These are phyloP conservation scores for Pulveroboletus sp. DNA, from an alignment of 768 basidiomycete genomes.

Conservation along the genomic window DNA sequence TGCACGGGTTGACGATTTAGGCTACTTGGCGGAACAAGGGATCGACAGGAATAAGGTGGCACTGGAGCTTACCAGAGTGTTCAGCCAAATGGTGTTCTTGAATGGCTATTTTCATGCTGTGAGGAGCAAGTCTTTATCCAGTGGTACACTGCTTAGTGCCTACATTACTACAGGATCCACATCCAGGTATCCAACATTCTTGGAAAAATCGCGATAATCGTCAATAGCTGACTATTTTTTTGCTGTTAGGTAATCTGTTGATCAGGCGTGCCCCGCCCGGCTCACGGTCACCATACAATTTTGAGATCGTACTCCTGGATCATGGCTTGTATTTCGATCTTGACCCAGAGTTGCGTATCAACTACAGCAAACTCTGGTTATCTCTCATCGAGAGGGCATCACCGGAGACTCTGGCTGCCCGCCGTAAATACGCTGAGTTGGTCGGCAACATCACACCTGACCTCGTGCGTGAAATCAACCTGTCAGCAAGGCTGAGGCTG, in stretches of 20 bases:
- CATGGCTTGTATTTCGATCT: slow-evolving; percentile 95
- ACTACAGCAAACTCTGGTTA: slow-evolving; percentile 89
- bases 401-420: slow-evolving; percentile 56
- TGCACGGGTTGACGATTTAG: slow-evolving; percentile 82
- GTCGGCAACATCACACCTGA: slow-evolving; percentile 91
- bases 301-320: slow-evolving; percentile 93
- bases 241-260: slow-evolving; percentile 71
- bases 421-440: slow-evolving; percentile 83
- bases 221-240: not conserved
- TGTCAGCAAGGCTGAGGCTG: not conserved
- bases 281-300: slow-evolving; percentile 86
- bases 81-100: slow-evolving; percentile 92
- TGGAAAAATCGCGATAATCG: slow-evolving; percentile 1
- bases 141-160: slow-evolving; percentile 13
- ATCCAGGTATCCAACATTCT: slow-evolving; percentile 59
- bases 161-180: slow-evolving; percentile 64
- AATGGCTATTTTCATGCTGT: slow-evolving; percentile 90
- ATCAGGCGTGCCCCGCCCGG: slow-evolving; percentile 68
- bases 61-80: slow-evolving; percentile 86
- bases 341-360: slow-evolving; percentile 71
- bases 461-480: slow-evolving; percentile 49
- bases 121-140: slow-evolving; percentile 27
- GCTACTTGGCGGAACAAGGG: slow-evolving; percentile 72
- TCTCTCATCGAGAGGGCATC: slow-evolving; percentile 78
- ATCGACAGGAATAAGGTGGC: slow-evolving; percentile 96